Conservation (phyloP, 2,329 filamentous ascomycete genomes). For the Pseudohalonectria lignicola region DNA sequence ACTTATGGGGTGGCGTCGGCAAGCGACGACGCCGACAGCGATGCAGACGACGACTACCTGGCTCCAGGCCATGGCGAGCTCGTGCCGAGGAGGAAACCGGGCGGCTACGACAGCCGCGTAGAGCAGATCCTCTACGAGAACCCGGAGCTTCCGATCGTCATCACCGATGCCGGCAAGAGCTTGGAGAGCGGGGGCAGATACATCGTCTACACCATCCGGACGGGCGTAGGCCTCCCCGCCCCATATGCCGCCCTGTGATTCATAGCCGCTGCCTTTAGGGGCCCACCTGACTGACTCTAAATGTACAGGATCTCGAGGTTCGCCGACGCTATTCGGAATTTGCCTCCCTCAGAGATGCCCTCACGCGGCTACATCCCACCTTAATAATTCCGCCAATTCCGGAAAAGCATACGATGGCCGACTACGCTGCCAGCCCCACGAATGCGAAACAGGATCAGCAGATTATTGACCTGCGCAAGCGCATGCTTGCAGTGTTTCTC, state of each 20-base stretch:
- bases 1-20: conserved; percentile 19
- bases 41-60: conserved; percentile 34
- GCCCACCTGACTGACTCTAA: too few species aligned
- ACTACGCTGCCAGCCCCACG: conserved; percentile 95
- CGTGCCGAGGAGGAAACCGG: conserved; percentile 58
- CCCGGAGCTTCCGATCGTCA: conserved; percentile 78
- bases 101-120: conserved; percentile 87
- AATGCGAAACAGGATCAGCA: conserved; percentile 96
- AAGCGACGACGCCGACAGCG: conserved; percentile 29
- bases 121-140: conserved; percentile 97
- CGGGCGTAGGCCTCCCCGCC: conserved; percentile 50
- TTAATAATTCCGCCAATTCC: conserved; percentile 94
- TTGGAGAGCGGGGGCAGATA: conserved; percentile 82
- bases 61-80: conserved; percentile 26
- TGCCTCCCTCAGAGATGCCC: conserved; percentile 75
- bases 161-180: conserved; percentile 93
- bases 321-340: conserved; percentile 95
- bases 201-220: conserved; percentile 95
- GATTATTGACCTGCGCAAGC: conserved; percentile 92
- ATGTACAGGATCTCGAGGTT: conserved; percentile 76
- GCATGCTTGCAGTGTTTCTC: conserved; percentile 91
- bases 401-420: conserved; percentile 97
- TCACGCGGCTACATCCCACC: conserved; percentile 87
- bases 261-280: not conserved
- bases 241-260: conserved; percentile 17